A percentile compares a stretch with the other conserved stretches of the same genome.
Evolutionary conservation across 768 basidiomycete genomes (phyloP).

Genomic region (Steccherinum ochraceum): DNA sequence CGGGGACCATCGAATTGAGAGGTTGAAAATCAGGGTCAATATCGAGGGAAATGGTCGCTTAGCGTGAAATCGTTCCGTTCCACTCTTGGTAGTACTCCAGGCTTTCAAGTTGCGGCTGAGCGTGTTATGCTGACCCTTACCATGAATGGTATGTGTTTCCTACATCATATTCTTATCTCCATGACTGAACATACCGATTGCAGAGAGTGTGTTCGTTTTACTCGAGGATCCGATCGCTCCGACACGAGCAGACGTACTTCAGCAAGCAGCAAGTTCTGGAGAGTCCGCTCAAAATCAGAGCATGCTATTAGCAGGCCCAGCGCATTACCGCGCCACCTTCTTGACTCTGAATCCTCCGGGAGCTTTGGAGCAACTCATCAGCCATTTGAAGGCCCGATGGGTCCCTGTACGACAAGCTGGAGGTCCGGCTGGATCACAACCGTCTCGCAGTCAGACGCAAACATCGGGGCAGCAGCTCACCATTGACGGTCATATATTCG

Average conservation of each 20-base stretch:
- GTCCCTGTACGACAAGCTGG: conserved; percentile 53
- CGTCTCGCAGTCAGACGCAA: conserved; percentile 36
- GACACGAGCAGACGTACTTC: conserved; percentile 53
- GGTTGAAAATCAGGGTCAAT: conserved; percentile 40
- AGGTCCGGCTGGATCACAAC: conserved; percentile 24
- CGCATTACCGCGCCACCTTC: conserved; percentile 73
- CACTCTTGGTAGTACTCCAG: conserved; percentile 50
- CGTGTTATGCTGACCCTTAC: conserved; percentile 71
- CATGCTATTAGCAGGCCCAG: conserved; percentile 15
- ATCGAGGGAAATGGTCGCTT: conserved; percentile 61
- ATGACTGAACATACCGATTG: background rate
- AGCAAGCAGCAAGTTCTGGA: conserved; percentile 22
- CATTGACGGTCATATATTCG: conserved; percentile 69
- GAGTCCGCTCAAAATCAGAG: conserved; percentile 2
- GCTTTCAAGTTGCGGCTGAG: conserved; percentile 46
- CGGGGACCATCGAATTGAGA: conserved; percentile 5
- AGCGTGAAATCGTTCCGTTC: conserved; percentile 72
- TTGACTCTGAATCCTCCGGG: conserved; percentile 69
- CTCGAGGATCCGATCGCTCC: conserved; percentile 74
- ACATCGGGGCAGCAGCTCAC: conserved; percentile 49
- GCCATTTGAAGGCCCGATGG: conserved; percentile 74
- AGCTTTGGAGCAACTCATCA: conserved; percentile 67
- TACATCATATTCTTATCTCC: background rate
- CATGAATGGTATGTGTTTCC: conserved; percentile 44
- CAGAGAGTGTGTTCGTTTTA: conserved; percentile 68